phyloP scores from a whole-genome alignment of 129 eudicot genomes.

The Flaveria brownii region DNA sequence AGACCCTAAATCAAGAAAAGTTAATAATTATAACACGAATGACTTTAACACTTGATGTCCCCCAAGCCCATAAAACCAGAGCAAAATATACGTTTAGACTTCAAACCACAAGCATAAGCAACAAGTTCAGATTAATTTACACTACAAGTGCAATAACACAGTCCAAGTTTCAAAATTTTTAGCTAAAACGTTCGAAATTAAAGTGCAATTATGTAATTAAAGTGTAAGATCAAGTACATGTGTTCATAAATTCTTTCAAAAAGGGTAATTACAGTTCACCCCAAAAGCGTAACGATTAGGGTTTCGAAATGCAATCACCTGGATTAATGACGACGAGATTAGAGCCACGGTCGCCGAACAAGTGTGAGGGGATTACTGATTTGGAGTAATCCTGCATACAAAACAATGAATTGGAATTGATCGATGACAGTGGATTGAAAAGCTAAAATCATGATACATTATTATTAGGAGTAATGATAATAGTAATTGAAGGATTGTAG shows the following conservation, averaged over 20 bases:
- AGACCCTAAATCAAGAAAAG: conserved; percentile 55
- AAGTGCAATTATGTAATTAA: conserved; percentile 15
- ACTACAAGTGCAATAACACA: conserved; percentile 11
- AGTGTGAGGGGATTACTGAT: conserved; percentile 73
- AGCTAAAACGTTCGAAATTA: neutral
- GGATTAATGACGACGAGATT: conserved; percentile 90
- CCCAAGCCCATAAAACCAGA: neutral
- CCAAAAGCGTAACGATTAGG: conserved; percentile 16
- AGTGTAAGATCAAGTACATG: too few relatives aligned
- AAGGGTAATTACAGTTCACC: neutral
- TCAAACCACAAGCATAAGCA: neutral
- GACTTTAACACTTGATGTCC: neutral
- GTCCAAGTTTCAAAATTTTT: neutral
- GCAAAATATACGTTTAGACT: neutral
- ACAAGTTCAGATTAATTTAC: neutral
- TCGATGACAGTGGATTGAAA: neutral
- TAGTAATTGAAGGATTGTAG: neutral
- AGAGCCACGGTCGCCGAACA: conserved; percentile 85
- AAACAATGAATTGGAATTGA: conserved; percentile 1
- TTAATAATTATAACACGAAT: neutral
- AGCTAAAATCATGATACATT: neutral
- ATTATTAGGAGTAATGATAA: neutral
- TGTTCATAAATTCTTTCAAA: too few relatives aligned
- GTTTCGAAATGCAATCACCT: conserved; percentile 50
- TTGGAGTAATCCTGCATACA: conserved; percentile 73